Percentiles rank a stretch among this genome's conserved stretches.
These are phyloP conservation scores for Oryza rufipogon DNA, from an alignment of 176 grass and related monocot genomes.

Conservation along the genomic window DNA sequence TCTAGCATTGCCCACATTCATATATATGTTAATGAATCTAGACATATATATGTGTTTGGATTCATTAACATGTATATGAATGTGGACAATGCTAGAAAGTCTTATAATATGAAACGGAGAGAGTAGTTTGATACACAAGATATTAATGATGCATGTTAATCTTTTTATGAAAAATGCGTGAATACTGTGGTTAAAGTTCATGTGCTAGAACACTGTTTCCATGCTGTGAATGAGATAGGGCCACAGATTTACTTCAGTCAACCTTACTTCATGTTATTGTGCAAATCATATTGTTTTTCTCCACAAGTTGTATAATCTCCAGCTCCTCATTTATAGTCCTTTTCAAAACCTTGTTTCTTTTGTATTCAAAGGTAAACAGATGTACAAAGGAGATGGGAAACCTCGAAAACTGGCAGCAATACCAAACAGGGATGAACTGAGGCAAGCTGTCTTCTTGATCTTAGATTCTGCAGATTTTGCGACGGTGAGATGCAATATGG, in stretches of 20 bases:
- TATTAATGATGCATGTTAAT: background rate
- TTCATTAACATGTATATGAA: too few relatives aligned
- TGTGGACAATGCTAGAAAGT: too few relatives aligned
- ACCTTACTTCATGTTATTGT: too few relatives aligned
- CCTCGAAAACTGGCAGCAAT: slow-evolving; percentile 26
- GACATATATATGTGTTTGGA: too few relatives aligned
- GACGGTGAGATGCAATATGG: slow-evolving; percentile 37
- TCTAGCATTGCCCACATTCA: too few relatives aligned
- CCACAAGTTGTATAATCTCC: background rate
- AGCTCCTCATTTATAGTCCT: slow-evolving; percentile 20
- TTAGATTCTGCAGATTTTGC: slow-evolving; percentile 55
- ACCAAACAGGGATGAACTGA: slow-evolving; percentile 59
- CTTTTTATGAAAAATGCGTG: background rate
- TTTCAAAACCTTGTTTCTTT: slow-evolving; percentile 31
- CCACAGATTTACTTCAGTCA: background rate
- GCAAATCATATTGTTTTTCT: slow-evolving; percentile 12
- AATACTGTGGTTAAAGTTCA: background rate
- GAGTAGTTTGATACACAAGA: slow-evolving; percentile 17
- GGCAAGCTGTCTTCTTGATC: slow-evolving; percentile 54
- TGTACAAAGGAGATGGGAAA: slow-evolving; percentile 38
- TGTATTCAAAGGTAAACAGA: slow-evolving; percentile 40
- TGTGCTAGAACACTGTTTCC: background rate
- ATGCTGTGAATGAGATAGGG: background rate
- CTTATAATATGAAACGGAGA: too few relatives aligned
- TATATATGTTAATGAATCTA: too few relatives aligned